Percentiles rank a stretch among this genome's conserved stretches.
phyloP scores from a whole-genome alignment of 2,329 filamentous ascomycete genomes.

The Neofusicoccum cordaticola region DNA sequence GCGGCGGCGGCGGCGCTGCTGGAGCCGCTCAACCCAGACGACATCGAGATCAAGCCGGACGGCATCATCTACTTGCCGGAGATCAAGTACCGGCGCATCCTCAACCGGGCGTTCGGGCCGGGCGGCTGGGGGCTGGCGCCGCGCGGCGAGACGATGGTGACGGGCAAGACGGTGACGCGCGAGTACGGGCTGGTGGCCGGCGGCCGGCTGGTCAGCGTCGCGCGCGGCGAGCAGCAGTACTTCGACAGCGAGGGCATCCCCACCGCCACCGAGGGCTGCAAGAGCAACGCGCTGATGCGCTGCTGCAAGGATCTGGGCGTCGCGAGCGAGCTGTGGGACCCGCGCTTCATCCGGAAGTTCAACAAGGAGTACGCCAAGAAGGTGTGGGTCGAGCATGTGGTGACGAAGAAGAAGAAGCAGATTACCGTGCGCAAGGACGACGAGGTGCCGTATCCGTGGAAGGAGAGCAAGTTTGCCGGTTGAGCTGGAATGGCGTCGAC shows the following conservation, averaged over 20 bases:
- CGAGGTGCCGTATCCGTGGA: conserved; percentile 63
- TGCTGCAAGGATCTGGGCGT: conserved; percentile 98
- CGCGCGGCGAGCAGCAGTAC: conserved; percentile 91
- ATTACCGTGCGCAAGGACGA: conserved; percentile 85
- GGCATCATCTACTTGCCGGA: conserved; percentile 95
- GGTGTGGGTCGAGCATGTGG: conserved; percentile 83
- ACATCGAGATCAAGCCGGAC: conserved; percentile 97
- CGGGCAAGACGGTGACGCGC: conserved; percentile 75
- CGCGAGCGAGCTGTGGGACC: conserved; percentile 95
- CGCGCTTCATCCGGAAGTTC: conserved; percentile 81
- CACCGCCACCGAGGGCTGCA: conserved; percentile 93
- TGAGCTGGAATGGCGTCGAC: not conserved
- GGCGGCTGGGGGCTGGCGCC: conserved; percentile 95
- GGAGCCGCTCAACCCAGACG: conserved; percentile 63
- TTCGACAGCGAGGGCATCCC: conserved; percentile 88
- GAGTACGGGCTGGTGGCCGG: conserved; percentile 91
- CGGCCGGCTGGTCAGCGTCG: conserved; percentile 80
- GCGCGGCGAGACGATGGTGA: conserved; percentile 78
- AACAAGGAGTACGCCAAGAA: conserved; percentile 72
- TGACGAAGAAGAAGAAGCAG: conserved; percentile 85
- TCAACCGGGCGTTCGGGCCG: conserved; percentile 89
- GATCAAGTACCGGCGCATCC: conserved; percentile 91
- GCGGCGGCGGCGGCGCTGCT: conserved; percentile 69
- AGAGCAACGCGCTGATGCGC: conserved; percentile 95
- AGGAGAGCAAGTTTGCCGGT: conserved; percentile 28